These are phyloP conservation scores for Backusella westeae DNA, from an alignment of 192 early-diverging fungal genomes.

Conservation along the genomic window DNA sequence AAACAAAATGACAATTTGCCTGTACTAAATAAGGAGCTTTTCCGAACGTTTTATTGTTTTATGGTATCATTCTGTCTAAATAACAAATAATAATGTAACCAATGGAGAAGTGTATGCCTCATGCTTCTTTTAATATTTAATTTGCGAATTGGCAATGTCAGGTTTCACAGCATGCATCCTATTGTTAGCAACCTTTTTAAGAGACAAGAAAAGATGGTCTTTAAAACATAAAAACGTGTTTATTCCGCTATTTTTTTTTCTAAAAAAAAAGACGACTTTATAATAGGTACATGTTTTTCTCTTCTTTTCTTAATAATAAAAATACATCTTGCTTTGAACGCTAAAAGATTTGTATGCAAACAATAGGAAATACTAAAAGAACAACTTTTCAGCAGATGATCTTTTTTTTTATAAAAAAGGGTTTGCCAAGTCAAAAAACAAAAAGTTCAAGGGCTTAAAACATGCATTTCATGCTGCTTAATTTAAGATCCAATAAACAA, in stretches of 20 bases:
- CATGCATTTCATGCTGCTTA: not conserved
- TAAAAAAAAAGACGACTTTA: not conserved
- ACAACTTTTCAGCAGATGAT: not conserved
- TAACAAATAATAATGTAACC: not conserved
- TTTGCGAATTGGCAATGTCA: not conserved
- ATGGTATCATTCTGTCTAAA: not conserved
- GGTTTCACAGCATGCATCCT: not conserved
- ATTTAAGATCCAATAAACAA: not conserved
- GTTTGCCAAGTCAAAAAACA: not conserved
- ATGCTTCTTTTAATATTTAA: not conserved
- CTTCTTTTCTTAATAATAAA: not conserved
- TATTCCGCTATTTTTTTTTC: not conserved
- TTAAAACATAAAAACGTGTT: not conserved
- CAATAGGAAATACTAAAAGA: not conserved
- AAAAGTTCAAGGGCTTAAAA: not conserved
- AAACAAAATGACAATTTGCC: not conserved
- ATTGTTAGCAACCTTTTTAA: not conserved
- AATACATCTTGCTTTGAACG: not conserved
- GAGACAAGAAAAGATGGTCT: not conserved
- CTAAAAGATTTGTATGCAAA: not conserved
- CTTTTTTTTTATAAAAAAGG: not conserved
- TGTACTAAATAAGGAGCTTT: not conserved
- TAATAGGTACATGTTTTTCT: not conserved
- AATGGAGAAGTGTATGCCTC: not conserved
- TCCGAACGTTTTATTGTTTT: not conserved